Percentiles rank a stretch among this genome's conserved stretches.
These are phyloP conservation scores for Apiospora saccharicola DNA, from an alignment of 2,329 filamentous ascomycete genomes.

Conservation along the genomic window DNA sequence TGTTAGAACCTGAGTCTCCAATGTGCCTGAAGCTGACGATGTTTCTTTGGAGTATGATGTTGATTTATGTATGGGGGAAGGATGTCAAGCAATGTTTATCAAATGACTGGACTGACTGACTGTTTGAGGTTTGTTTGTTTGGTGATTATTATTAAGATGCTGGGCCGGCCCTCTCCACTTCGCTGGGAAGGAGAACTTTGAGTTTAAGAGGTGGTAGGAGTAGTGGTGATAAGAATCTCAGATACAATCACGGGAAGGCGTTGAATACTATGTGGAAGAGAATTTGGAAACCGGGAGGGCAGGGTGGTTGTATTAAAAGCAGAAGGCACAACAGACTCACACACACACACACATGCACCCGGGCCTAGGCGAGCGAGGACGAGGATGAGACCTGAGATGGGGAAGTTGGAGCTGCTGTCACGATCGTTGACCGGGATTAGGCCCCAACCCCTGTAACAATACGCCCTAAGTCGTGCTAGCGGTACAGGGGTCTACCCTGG, in stretches of 20 bases:
- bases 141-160: not conserved
- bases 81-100: not conserved
- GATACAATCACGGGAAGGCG: constrained; percentile 14
- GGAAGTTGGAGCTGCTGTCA: constrained; percentile 16
- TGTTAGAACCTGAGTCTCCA: constrained; percentile 1
- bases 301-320: constrained; percentile 1
- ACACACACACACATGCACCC: not conserved
- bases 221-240: constrained; percentile 6
- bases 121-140: not conserved
- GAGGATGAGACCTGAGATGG: constrained; percentile 21
- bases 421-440: constrained; percentile 8
- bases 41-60: not conserved
- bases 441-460: not conserved
- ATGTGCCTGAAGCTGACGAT: not conserved
- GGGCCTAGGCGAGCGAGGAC: constrained; percentile 3
- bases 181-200: constrained; percentile 11
- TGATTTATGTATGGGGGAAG: not conserved
- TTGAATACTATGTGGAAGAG: not conserved
- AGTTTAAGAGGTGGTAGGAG: not conserved
- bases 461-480: constrained; percentile 11
- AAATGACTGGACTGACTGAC: not conserved
- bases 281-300: not conserved
- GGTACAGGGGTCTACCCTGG: not conserved
- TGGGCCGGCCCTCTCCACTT: constrained; percentile 18
- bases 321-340: constrained; percentile 1